Evolutionary conservation across 2,329 filamentous ascomycete species (phyloP), one percentile per base, ranked within the genome.

Genomic region (Nemania sp.): DNA sequence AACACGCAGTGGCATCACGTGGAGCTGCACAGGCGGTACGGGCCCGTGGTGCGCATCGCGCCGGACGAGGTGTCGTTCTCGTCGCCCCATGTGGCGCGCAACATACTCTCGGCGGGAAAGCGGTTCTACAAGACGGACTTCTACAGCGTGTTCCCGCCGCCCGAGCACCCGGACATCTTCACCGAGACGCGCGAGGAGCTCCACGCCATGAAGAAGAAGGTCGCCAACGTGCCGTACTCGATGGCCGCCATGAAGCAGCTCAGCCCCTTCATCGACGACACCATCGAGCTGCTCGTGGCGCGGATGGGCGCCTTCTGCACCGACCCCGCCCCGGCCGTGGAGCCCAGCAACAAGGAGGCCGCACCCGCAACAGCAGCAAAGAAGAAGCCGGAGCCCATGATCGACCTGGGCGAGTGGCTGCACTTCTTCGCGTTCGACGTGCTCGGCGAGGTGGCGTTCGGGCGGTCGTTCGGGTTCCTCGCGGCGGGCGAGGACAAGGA

Each of bases 101-200:
- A 75, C 9, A 64, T 83, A 12, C 73, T 83, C 29, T 76, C 76
- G 46, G 80, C 80, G 0, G 81, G 81, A 7, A 82, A 81, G 69
- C 76, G 79, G 18, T 83, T 83, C 72, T 77, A 79, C 73, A 83
- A 83, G 74, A 83, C 81, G 2, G 72, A 77, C 58, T 83, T 83
- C 64, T 83, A 83, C 67, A 74, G 70, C 40, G 82, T 85, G 6
- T 85, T 85, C 67, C 82, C 82, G 32, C 82, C 82, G 3, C 78
- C 80, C 0, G 81, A 83, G 71, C 83, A 84, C 72, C 81, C 82
- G 5, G 82, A 85, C 61, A 84, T 85, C 69, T 85, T 85, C 72
- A 84, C 83, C 42, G 82, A 85, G 69, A 79, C 76, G 15, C 75
- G 81, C 54, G 82, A 84, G 71, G 75, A 79, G 6, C 79, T 81